Percentiles rank a stretch among this genome's conserved stretches.
Conservation (phyloP, 805 yeast species). For the Saccharomycopsis sp. region DNA sequence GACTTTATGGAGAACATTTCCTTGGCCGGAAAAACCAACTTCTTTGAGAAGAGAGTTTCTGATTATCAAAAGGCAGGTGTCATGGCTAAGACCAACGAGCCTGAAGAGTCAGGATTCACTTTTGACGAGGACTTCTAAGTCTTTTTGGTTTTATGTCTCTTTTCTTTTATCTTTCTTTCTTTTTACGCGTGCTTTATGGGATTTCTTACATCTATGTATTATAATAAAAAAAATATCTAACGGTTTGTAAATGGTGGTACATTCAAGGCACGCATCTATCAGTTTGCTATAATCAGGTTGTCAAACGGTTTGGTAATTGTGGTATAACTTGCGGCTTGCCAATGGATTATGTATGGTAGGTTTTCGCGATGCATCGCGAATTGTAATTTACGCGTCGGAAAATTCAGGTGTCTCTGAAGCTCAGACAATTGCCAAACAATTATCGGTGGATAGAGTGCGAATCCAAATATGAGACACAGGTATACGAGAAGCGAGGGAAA, state of each 20-base stretch:
- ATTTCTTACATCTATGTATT: background rate
- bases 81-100: conserved; percentile 61
- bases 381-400: background rate
- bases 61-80: conserved; percentile 99
- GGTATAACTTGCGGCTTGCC: background rate
- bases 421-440: too few relatives aligned
- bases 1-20: conserved; percentile 99
- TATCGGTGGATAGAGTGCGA: background rate
- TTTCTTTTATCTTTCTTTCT: too few relatives aligned
- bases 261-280: too few relatives aligned
- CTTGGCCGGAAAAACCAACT: conserved; percentile 96
- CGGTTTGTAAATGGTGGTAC: too few relatives aligned
- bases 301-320: too few relatives aligned
- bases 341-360: too few relatives aligned
- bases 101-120: conserved; percentile 54
- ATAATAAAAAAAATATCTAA: too few relatives aligned
- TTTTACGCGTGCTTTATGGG: background rate
- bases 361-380: background rate
- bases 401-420: background rate
- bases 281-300: too few relatives aligned
- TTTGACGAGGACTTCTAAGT: conserved; percentile 89
- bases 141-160: background rate
- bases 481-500: background rate
- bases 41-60: conserved; percentile 97
- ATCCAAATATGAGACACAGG: background rate